A percentile compares a stretch with the other conserved stretches of the same genome.
Evolutionary conservation across 768 basidiomycete genomes (phyloP).

Genomic region (Psilocybe azurescens): DNA sequence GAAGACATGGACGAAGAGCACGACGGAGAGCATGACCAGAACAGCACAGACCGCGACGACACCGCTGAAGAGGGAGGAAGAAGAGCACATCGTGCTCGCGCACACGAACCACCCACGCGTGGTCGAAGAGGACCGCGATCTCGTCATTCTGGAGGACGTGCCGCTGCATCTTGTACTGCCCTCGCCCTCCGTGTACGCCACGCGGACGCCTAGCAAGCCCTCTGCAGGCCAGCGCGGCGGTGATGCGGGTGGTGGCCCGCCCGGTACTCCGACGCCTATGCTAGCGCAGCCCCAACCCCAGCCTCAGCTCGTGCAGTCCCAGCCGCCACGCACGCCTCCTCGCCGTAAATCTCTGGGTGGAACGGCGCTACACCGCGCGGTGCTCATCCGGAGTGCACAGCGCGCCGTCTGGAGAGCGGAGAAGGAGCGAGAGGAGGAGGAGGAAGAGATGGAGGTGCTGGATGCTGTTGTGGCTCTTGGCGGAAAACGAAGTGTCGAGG

Average conservation of each 20-base stretch:
- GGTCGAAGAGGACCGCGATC: constrained; percentile 71
- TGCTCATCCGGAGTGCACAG: constrained; percentile 74
- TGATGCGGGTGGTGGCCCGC: background rate
- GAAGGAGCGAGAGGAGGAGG: constrained; percentile 54
- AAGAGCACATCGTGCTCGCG: constrained; percentile 62
- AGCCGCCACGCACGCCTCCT: constrained; percentile 37
- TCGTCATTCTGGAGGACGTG: constrained; percentile 77
- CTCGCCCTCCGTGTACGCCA: constrained; percentile 19
- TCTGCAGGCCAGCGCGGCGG: background rate
- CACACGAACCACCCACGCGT: constrained; percentile 71
- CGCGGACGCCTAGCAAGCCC: constrained; percentile 19
- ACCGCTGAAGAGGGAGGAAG: constrained; percentile 9
- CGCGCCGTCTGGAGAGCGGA: constrained; percentile 58
- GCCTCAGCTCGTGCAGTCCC: constrained; percentile 23
- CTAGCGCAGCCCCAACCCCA: constrained; percentile 13
- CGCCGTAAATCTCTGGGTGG: constrained; percentile 44
- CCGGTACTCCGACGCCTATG: background rate
- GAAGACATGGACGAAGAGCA: constrained; percentile 34
- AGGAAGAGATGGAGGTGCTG: constrained; percentile 56
- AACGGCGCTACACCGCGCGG: constrained; percentile 67
- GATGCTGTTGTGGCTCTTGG: constrained; percentile 42
- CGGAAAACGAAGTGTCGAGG: background rate
- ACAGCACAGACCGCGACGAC: constrained; percentile 29
- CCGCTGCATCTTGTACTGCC: constrained; percentile 30
- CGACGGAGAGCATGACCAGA: constrained; percentile 42